Evolutionary conservation across 2,329 filamentous ascomycete species (phyloP).

Genomic region (Nothophoma quercina): DNA sequence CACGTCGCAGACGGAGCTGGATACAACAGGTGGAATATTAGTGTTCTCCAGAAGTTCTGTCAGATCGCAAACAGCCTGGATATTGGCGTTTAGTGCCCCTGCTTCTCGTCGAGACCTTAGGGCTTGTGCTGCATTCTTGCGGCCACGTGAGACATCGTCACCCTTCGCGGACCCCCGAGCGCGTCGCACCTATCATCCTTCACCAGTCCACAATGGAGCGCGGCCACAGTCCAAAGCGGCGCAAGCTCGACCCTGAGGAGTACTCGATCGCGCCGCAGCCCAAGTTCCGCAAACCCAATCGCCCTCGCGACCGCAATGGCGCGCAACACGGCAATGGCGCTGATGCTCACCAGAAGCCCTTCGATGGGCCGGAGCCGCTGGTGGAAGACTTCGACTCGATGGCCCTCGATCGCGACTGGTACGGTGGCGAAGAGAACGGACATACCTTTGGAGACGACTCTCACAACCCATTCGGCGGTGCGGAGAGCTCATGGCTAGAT

Average conservation of each 20-base stretch:
- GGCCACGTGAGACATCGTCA: no score
- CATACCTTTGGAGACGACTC: conserved; percentile 88
- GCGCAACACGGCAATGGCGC: conserved; percentile 39
- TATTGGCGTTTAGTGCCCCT: no score
- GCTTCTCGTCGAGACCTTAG: no score
- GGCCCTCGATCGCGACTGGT: conserved; percentile 91
- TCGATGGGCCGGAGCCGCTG: conserved; percentile 68
- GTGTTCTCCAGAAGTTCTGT: no score
- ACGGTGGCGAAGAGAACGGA: conserved; percentile 83
- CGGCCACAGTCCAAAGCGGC: conserved; percentile 66
- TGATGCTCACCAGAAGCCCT: conserved; percentile 62
- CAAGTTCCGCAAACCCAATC: conserved; percentile 49
- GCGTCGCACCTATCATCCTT: conserved; percentile 1
- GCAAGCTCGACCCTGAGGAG: conserved; percentile 70
- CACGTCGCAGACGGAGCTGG: no score
- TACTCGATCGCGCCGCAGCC: conserved; percentile 63
- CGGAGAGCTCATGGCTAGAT: conserved; percentile 75
- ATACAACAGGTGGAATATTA: no score
- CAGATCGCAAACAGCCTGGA: no score
- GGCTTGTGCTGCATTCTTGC: no score
- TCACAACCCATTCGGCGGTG: conserved; percentile 89
- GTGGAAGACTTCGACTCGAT: conserved; percentile 73
- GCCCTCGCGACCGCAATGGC: conserved; percentile 47
- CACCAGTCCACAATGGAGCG: conserved; percentile 41
- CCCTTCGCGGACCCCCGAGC: conserved; percentile 33